Conservation (phyloP, 106 monocot species). For the Xerophyta viscosa region DNA sequence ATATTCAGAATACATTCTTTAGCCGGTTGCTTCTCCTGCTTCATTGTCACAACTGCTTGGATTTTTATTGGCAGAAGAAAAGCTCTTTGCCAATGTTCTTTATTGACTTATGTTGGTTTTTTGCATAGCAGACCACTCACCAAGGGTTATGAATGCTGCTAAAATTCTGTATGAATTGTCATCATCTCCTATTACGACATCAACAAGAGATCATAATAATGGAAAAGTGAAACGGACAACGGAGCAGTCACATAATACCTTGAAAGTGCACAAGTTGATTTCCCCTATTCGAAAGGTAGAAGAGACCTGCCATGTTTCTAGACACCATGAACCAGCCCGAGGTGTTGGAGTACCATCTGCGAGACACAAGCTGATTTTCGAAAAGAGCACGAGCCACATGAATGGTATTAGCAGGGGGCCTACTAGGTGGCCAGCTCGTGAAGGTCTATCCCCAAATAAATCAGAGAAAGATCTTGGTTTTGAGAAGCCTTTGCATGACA, state of each 20-base stretch:
- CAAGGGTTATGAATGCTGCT: conserved; percentile 40
- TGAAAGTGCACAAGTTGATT: conserved; percentile 26
- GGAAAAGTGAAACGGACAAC: conserved; percentile 27
- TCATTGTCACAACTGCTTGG: background rate
- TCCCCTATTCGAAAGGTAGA: conserved; percentile 11
- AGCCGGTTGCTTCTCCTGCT: too few species aligned
- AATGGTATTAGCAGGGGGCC: conserved; percentile 20
- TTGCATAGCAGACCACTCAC: conserved; percentile 23
- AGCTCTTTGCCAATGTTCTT: background rate
- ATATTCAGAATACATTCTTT: background rate
- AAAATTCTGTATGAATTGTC: conserved; percentile 26
- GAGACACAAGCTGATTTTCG: conserved; percentile 17
- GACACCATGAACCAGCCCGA: conserved; percentile 19
- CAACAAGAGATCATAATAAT: background rate
- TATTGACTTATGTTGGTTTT: background rate
- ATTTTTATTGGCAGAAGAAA: background rate
- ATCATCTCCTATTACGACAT: background rate
- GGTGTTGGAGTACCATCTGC: conserved; percentile 12
- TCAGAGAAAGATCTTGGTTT: conserved; percentile 9
- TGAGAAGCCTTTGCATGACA: conserved; percentile 10
- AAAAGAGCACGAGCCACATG: conserved; percentile 19
- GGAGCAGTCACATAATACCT: conserved; percentile 22
- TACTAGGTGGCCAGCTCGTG: conserved; percentile 26
- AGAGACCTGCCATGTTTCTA: conserved; percentile 3
- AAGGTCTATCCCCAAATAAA: conserved; percentile 20